Evolutionary conservation across 306 rosid species (phyloP).

Genomic region (Oemleria cerasiformis): DNA sequence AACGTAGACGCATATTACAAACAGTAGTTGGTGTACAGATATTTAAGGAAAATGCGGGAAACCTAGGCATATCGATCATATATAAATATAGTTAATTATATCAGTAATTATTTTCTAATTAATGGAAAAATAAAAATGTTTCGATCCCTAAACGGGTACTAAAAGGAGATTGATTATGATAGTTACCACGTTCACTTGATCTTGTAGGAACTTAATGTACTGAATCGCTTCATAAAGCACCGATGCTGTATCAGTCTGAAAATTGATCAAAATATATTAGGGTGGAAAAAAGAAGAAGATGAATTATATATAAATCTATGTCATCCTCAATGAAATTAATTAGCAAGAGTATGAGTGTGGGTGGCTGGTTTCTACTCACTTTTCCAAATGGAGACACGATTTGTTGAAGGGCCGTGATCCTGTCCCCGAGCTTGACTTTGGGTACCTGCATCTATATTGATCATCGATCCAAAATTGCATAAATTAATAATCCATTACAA

Average conservation of each 20-base stretch:
- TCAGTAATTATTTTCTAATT: background rate
- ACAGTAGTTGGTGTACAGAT: too few species aligned
- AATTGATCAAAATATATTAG: background rate
- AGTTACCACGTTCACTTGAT: constrained; percentile 71
- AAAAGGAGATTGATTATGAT: background rate
- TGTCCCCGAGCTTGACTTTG: constrained; percentile 86
- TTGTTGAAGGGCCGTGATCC: constrained; percentile 90
- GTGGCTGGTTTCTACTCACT: constrained; percentile 38
- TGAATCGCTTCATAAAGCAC: constrained; percentile 88
- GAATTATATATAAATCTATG: too few species aligned
- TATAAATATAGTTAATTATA: too few species aligned
- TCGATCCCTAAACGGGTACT: background rate
- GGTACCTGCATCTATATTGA: constrained; percentile 61
- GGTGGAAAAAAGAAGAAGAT: too few species aligned
- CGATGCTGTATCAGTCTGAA: constrained; percentile 96
- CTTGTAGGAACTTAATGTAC: constrained; percentile 82
- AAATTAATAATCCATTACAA: background rate
- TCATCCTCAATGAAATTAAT: background rate
- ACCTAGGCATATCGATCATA: too few species aligned
- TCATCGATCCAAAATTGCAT: background rate
- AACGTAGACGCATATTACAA: background rate
- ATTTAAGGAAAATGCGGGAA: too few species aligned
- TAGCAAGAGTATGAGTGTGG: constrained; percentile 16
- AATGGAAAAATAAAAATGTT: background rate
- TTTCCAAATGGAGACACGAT: constrained; percentile 99